These are phyloP conservation scores for Picea sitchensis DNA, from an alignment of 75 land plant species.

Conservation along the genomic window DNA sequence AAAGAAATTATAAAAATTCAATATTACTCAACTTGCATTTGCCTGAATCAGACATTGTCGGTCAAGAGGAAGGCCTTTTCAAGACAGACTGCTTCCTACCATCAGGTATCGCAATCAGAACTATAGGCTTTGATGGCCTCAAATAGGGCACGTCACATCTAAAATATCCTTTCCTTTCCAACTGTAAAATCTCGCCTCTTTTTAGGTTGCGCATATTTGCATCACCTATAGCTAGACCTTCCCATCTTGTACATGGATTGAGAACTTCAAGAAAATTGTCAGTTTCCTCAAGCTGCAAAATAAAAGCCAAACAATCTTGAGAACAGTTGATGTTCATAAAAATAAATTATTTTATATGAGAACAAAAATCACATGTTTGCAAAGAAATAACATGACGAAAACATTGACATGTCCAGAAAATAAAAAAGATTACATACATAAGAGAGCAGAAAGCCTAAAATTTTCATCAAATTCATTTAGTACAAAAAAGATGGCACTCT, in stretches of 20 bases:
- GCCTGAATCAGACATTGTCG: too few species aligned
- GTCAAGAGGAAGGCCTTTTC: neutral
- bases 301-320: too few species aligned
- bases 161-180: slow-evolving; percentile 95
- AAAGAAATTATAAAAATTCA: too few species aligned
- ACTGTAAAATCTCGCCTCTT: slow-evolving; percentile 84
- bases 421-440: too few species aligned
- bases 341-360: too few species aligned
- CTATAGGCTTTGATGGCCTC: slow-evolving; percentile 74
- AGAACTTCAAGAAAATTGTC: slow-evolving; percentile 77
- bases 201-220: slow-evolving; percentile 86
- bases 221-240: slow-evolving; percentile 78
- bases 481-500: too few species aligned
- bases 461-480: too few species aligned
- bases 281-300: slow-evolving; percentile 68
- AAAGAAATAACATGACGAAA: neutral
- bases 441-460: too few species aligned
- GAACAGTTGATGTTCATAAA: too few species aligned
- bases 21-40: too few species aligned
- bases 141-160: slow-evolving; percentile 82
- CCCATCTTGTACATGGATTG: slow-evolving; percentile 64
- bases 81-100: slow-evolving; percentile 58
- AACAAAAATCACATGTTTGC: too few species aligned
- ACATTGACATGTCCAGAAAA: too few species aligned
- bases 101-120: slow-evolving; percentile 83